Conservation (phyloP, 768 basidiomycete genomes). For the Lentinula raphanica region DNA sequence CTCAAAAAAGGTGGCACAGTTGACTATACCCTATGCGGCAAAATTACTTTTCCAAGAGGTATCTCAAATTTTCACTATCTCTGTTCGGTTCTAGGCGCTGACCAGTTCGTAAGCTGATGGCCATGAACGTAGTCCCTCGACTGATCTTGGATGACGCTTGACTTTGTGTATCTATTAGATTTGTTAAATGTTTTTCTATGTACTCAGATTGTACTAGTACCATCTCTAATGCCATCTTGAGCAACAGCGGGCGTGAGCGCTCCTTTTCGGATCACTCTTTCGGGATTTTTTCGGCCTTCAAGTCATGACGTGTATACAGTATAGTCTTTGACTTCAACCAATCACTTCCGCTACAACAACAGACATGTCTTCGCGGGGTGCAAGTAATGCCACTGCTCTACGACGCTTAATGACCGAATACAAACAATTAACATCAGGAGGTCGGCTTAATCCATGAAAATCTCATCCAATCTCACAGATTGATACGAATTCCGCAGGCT, state of each 20-base stretch:
- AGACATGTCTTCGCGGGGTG: constrained; percentile 48
- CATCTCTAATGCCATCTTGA: too few relatives aligned
- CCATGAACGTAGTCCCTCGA: constrained; percentile 94
- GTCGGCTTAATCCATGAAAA: constrained; percentile 27
- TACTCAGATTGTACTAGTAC: background rate
- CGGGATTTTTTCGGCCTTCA: background rate
- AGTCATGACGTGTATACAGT: background rate
- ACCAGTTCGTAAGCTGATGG: constrained; percentile 66
- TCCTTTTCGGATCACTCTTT: background rate
- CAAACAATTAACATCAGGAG: constrained; percentile 78
- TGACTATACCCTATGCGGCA: constrained; percentile 95
- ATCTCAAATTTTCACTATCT: constrained; percentile 20
- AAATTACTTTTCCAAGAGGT: constrained; percentile 92
- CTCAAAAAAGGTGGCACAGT: constrained; percentile 90
- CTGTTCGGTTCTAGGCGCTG: background rate
- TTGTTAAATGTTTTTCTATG: background rate
- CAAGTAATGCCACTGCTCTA: constrained; percentile 65
- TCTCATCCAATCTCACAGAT: constrained; percentile 1
- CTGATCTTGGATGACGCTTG: constrained; percentile 79
- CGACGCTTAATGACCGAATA: constrained; percentile 91
- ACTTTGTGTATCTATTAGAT: constrained; percentile 12
- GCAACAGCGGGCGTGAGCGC: background rate
- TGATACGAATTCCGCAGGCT: constrained; percentile 38
- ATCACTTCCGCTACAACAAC: background rate
- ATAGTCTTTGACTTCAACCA: background rate